Conservation (phyloP, 2,329 filamentous ascomycete species). For the Phyllosticta capitalensis region DNA sequence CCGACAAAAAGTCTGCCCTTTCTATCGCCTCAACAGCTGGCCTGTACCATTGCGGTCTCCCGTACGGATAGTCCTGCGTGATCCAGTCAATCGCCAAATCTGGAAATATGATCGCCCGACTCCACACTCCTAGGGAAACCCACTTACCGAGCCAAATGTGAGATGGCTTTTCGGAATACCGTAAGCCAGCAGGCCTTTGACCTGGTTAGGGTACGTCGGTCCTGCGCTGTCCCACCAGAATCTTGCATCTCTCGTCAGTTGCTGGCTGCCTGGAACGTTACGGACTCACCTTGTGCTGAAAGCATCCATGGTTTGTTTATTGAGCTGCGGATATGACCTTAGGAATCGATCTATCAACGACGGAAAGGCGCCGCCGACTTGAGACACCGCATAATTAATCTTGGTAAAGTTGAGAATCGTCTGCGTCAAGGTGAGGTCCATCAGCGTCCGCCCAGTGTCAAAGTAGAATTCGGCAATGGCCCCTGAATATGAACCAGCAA, state of each 20-base stretch:
- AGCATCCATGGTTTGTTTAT: background rate
- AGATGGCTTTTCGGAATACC: slow-evolving; percentile 22
- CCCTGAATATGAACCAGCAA: background rate
- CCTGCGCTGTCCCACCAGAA: slow-evolving; percentile 32
- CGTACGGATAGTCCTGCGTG: slow-evolving; percentile 26
- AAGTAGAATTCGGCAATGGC: slow-evolving; percentile 29
- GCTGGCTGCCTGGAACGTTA: background rate
- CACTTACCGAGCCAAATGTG: slow-evolving; percentile 28
- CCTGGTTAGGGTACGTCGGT: slow-evolving; percentile 27
- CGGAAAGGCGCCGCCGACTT: background rate
- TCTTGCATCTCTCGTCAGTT: background rate
- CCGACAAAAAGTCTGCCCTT: slow-evolving; percentile 16
- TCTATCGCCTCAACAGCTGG: slow-evolving; percentile 21
- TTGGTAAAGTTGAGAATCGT: slow-evolving; percentile 22
- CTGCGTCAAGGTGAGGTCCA: slow-evolving; percentile 21
- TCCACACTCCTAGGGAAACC: slow-evolving; percentile 3
- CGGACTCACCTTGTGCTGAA: background rate
- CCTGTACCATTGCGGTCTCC: slow-evolving; percentile 29
- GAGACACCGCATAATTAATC: slow-evolving; percentile 18
- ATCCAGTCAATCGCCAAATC: background rate
- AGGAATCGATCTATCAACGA: background rate
- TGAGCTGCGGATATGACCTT: background rate
- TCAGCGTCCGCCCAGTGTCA: slow-evolving; percentile 27
- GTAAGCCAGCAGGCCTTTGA: slow-evolving; percentile 26
- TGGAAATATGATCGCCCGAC: background rate